phyloP scores from a whole-genome alignment of 805 yeast species.

The Huiozyma naganishii region DNA sequence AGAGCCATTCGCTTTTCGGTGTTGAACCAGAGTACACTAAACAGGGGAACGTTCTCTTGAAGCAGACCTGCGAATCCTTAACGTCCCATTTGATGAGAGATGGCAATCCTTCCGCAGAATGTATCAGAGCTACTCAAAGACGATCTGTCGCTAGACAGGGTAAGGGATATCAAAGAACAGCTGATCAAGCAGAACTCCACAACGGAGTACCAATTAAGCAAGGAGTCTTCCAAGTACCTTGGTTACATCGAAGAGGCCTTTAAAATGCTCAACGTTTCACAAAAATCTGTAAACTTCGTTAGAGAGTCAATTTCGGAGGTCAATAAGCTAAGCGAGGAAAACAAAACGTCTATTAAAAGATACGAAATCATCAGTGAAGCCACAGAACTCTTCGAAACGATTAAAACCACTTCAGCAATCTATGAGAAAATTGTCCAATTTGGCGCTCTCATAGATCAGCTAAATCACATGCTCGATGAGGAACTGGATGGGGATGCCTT shows the following conservation, averaged over 20 bases:
- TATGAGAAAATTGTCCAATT: conserved; percentile 52
- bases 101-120: conserved; percentile 1
- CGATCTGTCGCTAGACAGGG: conserved; percentile 44
- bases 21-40: too few species aligned
- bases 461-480: conserved; percentile 43
- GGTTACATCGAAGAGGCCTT: conserved; percentile 41
- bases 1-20: too few species aligned
- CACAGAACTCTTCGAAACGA: conserved; percentile 58
- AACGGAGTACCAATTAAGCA: conserved; percentile 61
- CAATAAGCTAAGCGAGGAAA: conserved; percentile 41
- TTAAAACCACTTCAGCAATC: conserved; percentile 56
- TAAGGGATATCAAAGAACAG: conserved; percentile 42
- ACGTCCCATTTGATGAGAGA: background rate
- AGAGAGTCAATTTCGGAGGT: conserved; percentile 37
- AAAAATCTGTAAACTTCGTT: conserved; percentile 39
- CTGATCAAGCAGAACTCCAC: conserved; percentile 59
- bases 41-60: too few species aligned
- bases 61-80: too few species aligned
- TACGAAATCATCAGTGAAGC: conserved; percentile 62
- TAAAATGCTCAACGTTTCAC: conserved; percentile 29
- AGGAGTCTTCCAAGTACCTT: conserved; percentile 57
- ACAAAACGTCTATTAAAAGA: conserved; percentile 47
- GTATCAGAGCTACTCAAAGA: conserved; percentile 28
- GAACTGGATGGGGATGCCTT: conserved; percentile 26
- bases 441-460: conserved; percentile 36